Conservation (phyloP, 208 protist genomes). For the Trypanosoma melophagium region DNA sequence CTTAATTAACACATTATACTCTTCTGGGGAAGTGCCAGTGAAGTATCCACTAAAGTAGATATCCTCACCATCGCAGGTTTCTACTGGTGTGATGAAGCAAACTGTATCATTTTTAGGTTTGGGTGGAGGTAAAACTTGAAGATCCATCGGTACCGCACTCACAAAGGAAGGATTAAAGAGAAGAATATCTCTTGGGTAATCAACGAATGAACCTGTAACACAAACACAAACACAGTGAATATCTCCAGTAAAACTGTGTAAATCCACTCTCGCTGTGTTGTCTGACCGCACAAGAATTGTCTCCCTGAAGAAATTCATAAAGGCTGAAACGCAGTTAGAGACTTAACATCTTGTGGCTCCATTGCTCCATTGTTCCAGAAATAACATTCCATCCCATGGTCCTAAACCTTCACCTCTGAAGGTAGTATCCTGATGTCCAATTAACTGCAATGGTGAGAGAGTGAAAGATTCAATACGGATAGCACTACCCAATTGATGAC, state of each 20-base stretch:
- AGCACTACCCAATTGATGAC: background rate
- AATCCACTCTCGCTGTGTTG: background rate
- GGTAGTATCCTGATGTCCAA: conserved; percentile 11
- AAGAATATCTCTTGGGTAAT: background rate
- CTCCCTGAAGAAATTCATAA: background rate
- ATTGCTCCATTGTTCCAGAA: background rate
- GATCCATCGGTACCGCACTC: conserved; percentile 4
- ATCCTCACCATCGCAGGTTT: conserved; percentile 10
- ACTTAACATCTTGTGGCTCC: background rate
- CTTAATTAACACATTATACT: conserved; percentile 8
- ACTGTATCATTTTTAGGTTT: conserved; percentile 12
- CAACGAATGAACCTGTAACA: conserved; percentile 2
- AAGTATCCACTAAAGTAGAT: conserved; percentile 10
- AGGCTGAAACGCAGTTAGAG: background rate
- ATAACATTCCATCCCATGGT: background rate
- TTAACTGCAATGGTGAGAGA: conserved; percentile 1
- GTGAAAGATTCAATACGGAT: background rate
- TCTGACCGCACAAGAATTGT: background rate
- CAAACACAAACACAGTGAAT: conserved; percentile 11
- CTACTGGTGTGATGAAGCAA: conserved; percentile 1
- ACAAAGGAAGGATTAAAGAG: background rate
- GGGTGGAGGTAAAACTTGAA: conserved; percentile 7
- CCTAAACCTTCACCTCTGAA: conserved; percentile 12
- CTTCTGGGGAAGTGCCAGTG: background rate
- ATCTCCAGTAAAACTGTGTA: background rate